Percentiles rank a stretch among this genome's conserved stretches.
phyloP scores from a whole-genome alignment of 495 filamentous ascomycete species.

The Lophium mytilinum region DNA sequence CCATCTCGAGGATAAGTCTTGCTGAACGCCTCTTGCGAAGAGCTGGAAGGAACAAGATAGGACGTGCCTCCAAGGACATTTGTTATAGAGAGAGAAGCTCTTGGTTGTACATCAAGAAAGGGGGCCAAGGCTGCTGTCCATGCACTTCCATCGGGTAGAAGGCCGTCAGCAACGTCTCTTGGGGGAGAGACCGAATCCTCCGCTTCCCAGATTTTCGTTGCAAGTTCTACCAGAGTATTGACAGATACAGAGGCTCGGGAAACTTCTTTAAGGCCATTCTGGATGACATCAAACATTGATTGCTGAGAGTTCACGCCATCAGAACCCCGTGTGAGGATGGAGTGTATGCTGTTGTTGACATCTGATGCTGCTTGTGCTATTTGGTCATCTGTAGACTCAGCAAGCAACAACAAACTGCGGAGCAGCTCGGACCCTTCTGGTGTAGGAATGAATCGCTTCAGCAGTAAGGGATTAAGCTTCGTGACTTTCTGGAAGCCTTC shows the following conservation, averaged over 20 bases:
- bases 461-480: slow-evolving; percentile 21
- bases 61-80: slow-evolving; percentile 63
- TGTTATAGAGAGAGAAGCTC: slow-evolving; percentile 59
- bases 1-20: slow-evolving; percentile 48
- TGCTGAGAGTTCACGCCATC: slow-evolving; percentile 10
- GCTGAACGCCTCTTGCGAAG: background rate
- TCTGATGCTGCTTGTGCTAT: slow-evolving; percentile 43
- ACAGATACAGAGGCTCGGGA: slow-evolving; percentile 42
- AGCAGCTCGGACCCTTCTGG: slow-evolving; percentile 46
- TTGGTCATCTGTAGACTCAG: slow-evolving; percentile 49
- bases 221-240: slow-evolving; percentile 47
- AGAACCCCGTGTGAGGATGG: slow-evolving; percentile 3
- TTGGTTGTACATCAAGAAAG: slow-evolving; percentile 52
- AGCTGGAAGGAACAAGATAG: slow-evolving; percentile 47
- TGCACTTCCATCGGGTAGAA: slow-evolving; percentile 41
- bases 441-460: slow-evolving; percentile 29
- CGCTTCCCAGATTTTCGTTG: slow-evolving; percentile 43
- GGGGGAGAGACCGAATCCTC: slow-evolving; percentile 9
- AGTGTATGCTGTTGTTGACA: slow-evolving; percentile 28
- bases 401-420: slow-evolving; percentile 47
- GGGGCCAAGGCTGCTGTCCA: slow-evolving; percentile 50
- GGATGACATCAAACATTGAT: slow-evolving; percentile 42
- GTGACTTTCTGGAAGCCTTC: slow-evolving; percentile 30
- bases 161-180: slow-evolving; percentile 32
- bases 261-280: slow-evolving; percentile 43